These are phyloP conservation scores for Parsonsia alboflavescens DNA, from an alignment of 257 asterid species.

Conservation along the genomic window DNA sequence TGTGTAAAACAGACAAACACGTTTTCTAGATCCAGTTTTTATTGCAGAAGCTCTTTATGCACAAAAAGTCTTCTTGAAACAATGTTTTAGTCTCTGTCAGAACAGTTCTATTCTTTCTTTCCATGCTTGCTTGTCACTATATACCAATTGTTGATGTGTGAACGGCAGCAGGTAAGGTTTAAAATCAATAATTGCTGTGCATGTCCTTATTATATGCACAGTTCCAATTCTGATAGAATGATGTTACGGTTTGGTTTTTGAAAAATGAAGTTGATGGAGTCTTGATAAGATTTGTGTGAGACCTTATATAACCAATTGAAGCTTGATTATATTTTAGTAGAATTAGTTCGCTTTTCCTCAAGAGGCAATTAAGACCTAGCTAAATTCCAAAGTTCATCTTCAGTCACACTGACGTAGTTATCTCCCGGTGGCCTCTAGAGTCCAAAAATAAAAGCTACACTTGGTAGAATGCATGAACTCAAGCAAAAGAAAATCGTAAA, in stretches of 20 bases:
- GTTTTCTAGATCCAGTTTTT: not conserved
- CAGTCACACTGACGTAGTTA: not conserved
- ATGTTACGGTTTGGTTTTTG: not conserved
- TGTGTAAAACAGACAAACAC: not conserved
- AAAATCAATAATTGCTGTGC: conserved; percentile 5
- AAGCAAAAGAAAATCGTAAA: not conserved
- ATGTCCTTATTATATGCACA: not conserved
- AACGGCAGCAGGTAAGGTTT: conserved; percentile 1
- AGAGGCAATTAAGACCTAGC: not conserved
- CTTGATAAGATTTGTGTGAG: not conserved
- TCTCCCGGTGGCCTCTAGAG: not conserved
- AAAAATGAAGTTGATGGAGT: not conserved
- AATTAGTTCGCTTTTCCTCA: not conserved
- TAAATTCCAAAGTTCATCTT: not conserved
- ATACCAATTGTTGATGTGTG: not conserved
- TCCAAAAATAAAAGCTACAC: not conserved
- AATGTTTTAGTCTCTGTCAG: not conserved
- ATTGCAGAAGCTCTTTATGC: not conserved
- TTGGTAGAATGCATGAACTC: not conserved
- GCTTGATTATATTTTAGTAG: not conserved
- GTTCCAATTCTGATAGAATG: not conserved
- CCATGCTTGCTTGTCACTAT: not conserved
- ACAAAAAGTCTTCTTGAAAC: conserved; percentile 4
- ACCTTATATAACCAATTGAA: not conserved
- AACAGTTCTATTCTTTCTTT: not conserved